These are phyloP conservation scores for Populus simonii DNA, from an alignment of 345 rosid genomes.

Conservation along the genomic window DNA sequence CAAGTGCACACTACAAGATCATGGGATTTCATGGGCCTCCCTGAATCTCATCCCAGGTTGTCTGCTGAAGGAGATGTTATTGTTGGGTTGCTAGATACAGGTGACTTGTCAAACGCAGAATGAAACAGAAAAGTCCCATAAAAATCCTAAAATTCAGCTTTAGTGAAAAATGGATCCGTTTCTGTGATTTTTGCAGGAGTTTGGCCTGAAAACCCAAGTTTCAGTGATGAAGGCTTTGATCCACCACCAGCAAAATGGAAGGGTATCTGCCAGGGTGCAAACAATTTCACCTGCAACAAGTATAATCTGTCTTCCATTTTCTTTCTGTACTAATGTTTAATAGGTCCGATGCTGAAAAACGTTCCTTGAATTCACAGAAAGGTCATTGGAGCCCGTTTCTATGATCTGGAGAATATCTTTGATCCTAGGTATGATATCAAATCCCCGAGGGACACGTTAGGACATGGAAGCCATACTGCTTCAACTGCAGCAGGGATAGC, in stretches of 20 bases:
- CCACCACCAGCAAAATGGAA: conserved; percentile 25
- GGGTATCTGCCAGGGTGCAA: conserved; percentile 19
- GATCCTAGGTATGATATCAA: not conserved
- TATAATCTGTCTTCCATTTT: not conserved
- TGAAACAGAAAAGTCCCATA: not conserved
- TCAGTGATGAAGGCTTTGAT: conserved; percentile 20
- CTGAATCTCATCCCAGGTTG: not conserved
- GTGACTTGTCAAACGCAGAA: not conserved
- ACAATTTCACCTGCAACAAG: conserved; percentile 33
- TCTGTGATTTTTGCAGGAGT: conserved; percentile 8
- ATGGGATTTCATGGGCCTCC: conserved; percentile 22
- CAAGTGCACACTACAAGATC: conserved; percentile 27
- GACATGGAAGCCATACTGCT: conserved; percentile 29
- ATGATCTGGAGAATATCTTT: not conserved
- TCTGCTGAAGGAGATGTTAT: conserved; percentile 12
- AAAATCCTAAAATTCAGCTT: not conserved
- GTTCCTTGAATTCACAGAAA: conserved; percentile 6
- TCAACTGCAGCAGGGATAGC: conserved; percentile 30
- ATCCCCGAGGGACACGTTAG: conserved; percentile 17
- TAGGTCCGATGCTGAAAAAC: not conserved
- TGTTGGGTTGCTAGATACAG: conserved; percentile 17
- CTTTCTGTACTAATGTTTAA: not conserved
- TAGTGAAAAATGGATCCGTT: not conserved
- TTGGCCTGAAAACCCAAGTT: conserved; percentile 25
- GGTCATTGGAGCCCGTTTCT: conserved; percentile 19